Evolutionary conservation across 2,329 filamentous ascomycete species (phyloP).

Genomic region (Metarhizium robertsii): DNA sequence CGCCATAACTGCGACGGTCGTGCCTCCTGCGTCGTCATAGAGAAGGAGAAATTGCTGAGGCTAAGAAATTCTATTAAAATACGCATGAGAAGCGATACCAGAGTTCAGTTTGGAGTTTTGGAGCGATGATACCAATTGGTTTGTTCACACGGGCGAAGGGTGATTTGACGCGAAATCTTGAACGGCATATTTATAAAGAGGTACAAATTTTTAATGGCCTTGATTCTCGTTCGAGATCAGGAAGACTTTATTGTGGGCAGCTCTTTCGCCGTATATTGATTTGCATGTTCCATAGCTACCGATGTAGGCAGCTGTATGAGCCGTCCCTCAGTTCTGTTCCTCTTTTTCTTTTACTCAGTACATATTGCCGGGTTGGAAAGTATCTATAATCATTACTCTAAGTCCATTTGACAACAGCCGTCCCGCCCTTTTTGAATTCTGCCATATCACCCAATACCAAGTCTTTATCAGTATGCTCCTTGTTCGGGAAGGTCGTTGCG

Average conservation of each 20-base stretch:
- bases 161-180: background rate
- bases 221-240: background rate
- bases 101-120: slow-evolving; percentile 1
- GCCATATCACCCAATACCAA: slow-evolving; percentile 48
- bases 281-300: background rate
- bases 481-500: slow-evolving; percentile 75
- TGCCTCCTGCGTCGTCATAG: slow-evolving; percentile 6
- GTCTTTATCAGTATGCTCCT: slow-evolving; percentile 63
- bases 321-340: background rate
- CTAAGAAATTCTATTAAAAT: background rate
- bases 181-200: background rate
- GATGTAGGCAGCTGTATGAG: background rate
- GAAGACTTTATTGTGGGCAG: background rate
- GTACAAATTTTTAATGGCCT: background rate
- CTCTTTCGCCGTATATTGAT: background rate
- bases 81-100: background rate
- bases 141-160: background rate
- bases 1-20: slow-evolving; percentile 15
- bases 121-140: slow-evolving; percentile 4
- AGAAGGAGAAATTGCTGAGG: background rate
- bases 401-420: slow-evolving; percentile 53
- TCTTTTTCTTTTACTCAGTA: background rate
- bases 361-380: background rate
- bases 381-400: slow-evolving; percentile 10
- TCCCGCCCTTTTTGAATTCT: slow-evolving; percentile 58